phyloP scores from a whole-genome alignment of 495 filamentous ascomycete species.

The Lepidopterella palustris region DNA sequence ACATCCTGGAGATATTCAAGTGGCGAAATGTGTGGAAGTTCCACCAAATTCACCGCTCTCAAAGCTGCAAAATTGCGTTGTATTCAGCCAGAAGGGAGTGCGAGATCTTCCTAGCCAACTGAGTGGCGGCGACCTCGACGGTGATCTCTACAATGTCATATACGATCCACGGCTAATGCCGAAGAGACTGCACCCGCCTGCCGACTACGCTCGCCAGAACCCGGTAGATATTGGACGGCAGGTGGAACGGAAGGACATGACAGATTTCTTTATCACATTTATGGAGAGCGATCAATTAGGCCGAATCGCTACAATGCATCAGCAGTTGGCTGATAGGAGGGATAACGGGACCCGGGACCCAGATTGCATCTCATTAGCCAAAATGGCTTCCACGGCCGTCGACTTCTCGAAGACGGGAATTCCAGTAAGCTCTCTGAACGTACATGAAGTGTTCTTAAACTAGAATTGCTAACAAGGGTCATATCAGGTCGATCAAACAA shows the following conservation, averaged over 20 bases:
- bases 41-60: constrained; percentile 56
- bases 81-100: constrained; percentile 61
- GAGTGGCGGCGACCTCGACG: constrained; percentile 77
- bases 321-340: constrained; percentile 58
- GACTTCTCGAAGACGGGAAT: constrained; percentile 79
- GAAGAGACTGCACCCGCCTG: constrained; percentile 43
- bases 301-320: constrained; percentile 59
- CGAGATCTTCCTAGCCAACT: constrained; percentile 72
- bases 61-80: constrained; percentile 62
- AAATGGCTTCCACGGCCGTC: constrained; percentile 68
- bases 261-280: constrained; percentile 70
- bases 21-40: constrained; percentile 46
- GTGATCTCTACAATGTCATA: constrained; percentile 71
- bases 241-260: constrained; percentile 57
- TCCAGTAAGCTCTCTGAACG: constrained; percentile 41
- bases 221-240: constrained; percentile 50
- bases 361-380: constrained; percentile 57
- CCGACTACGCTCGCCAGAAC: constrained; percentile 56
- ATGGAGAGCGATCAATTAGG: constrained; percentile 72
- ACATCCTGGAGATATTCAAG: constrained; percentile 75
- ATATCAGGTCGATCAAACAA: constrained; percentile 40
- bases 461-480: background rate
- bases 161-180: constrained; percentile 50
- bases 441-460: background rate
- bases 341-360: constrained; percentile 59